Evolutionary conservation across 2,329 filamentous ascomycete genomes (phyloP).

Genomic region (Ambrosiella xylebori): DNA sequence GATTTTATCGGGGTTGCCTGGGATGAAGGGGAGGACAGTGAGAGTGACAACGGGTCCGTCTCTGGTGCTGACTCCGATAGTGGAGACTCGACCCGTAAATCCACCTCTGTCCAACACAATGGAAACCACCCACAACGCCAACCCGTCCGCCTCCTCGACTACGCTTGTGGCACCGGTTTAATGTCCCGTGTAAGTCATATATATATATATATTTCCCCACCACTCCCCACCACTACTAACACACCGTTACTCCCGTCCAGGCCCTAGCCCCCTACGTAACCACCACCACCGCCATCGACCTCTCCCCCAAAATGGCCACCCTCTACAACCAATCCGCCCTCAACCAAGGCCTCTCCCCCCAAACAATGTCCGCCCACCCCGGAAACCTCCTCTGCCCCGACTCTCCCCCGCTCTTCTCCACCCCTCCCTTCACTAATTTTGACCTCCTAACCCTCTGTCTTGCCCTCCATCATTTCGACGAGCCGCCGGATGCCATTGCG

Average conservation of each 20-base stretch:
- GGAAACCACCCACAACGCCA: background rate
- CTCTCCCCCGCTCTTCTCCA: slow-evolving; percentile 28
- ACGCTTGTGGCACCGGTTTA: slow-evolving; percentile 56
- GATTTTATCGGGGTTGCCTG: slow-evolving; percentile 47
- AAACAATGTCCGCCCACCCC: slow-evolving; percentile 32
- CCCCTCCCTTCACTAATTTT: slow-evolving; percentile 48
- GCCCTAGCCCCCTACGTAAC: slow-evolving; percentile 44
- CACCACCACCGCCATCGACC: slow-evolving; percentile 49
- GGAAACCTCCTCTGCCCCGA: slow-evolving; percentile 38
- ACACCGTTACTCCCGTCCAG: slow-evolving; percentile 20
- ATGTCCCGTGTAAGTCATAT: slow-evolving; percentile 39
- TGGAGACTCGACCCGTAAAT: background rate
- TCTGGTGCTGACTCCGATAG: background rate
- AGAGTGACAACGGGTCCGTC: slow-evolving; percentile 22
- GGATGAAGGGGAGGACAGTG: slow-evolving; percentile 25
- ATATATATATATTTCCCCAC: background rate
- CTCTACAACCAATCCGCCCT: slow-evolving; percentile 45
- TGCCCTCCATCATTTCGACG: slow-evolving; percentile 50
- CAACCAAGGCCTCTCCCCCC: slow-evolving; percentile 27
- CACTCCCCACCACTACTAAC: background rate
- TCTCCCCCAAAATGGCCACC: slow-evolving; percentile 53
- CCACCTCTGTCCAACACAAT: background rate
- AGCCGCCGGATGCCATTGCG: slow-evolving; percentile 41
- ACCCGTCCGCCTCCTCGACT: slow-evolving; percentile 42
- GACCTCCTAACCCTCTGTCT: slow-evolving; percentile 47